Percentiles rank a stretch among this genome's conserved stretches.
Conservation (phyloP, 306 rosid species). For the Dalbergia cultrata region DNA sequence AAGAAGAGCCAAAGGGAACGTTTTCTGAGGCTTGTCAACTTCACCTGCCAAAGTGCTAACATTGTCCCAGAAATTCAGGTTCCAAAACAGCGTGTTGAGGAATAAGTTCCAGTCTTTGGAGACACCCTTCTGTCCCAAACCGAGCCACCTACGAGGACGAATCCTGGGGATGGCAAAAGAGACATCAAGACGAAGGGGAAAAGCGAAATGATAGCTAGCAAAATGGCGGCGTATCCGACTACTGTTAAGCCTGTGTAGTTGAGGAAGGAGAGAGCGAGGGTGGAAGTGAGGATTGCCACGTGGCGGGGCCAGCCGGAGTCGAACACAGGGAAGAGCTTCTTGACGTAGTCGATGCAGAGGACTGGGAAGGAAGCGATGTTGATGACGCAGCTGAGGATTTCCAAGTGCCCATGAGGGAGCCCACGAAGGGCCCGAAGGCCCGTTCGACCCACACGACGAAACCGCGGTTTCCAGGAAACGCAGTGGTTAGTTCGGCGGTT, state of each 20-base stretch:
- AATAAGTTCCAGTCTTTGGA: constrained; percentile 52
- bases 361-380: constrained; percentile 49
- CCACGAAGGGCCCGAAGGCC: constrained; percentile 54
- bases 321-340: constrained; percentile 39
- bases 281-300: constrained; percentile 18
- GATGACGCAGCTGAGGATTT: constrained; percentile 55
- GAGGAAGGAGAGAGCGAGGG: constrained; percentile 38
- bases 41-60: constrained; percentile 56
- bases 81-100: constrained; percentile 54
- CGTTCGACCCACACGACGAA: constrained; percentile 50
- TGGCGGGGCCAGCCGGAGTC: constrained; percentile 49
- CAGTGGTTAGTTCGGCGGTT: constrained; percentile 53
- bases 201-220: constrained; percentile 25
- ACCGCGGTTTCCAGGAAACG: constrained; percentile 51
- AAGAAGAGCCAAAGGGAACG: constrained; percentile 48
- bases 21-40: constrained; percentile 49
- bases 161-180: constrained; percentile 47
- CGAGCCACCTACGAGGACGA: constrained; percentile 41
- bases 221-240: constrained; percentile 48
- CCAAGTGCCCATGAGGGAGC: constrained; percentile 53
- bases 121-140: constrained; percentile 50
- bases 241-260: constrained; percentile 48
- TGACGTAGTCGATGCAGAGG: constrained; percentile 50
- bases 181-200: constrained; percentile 47
- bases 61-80: constrained; percentile 54